These are phyloP conservation scores for Astraeus odoratus DNA, from an alignment of 768 basidiomycete genomes.

Conservation along the genomic window DNA sequence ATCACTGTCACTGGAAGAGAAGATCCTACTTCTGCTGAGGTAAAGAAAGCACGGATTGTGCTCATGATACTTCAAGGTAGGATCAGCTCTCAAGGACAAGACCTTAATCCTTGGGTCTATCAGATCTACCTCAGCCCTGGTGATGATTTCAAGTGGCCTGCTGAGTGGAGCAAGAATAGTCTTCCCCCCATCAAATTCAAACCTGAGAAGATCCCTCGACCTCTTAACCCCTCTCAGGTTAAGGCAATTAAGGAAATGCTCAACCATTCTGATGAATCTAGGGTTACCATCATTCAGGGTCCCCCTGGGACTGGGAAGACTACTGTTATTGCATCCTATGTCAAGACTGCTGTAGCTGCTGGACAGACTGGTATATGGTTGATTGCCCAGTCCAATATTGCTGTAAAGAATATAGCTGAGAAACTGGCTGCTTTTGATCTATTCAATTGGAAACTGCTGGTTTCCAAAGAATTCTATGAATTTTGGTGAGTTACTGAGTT, in stretches of 20 bases:
- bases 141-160: slow-evolving; percentile 32
- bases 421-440: slow-evolving; percentile 56
- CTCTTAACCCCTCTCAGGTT: slow-evolving; percentile 35
- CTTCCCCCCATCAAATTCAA: slow-evolving; percentile 14
- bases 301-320: slow-evolving; percentile 73
- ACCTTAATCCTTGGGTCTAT: slow-evolving; percentile 32
- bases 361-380: slow-evolving; percentile 63
- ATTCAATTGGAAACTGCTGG: slow-evolving; percentile 54
- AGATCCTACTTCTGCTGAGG: slow-evolving; percentile 53
- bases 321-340: slow-evolving; percentile 62
- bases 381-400: slow-evolving; percentile 80
- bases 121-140: slow-evolving; percentile 27
- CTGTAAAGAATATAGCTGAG: slow-evolving; percentile 85
- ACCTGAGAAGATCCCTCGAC: slow-evolving; percentile 13
- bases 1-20: slow-evolving; percentile 50
- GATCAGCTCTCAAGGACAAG: too few relatives aligned
- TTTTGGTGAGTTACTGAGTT: slow-evolving; percentile 50
- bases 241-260: slow-evolving; percentile 34
- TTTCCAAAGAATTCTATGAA: slow-evolving; percentile 62
- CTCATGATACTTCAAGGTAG: slow-evolving; percentile 32
- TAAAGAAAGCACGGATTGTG: slow-evolving; percentile 27
- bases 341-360: slow-evolving; percentile 36
- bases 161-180: slow-evolving; percentile 22
- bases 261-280: slow-evolving; percentile 22
- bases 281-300: slow-evolving; percentile 36